Evolutionary conservation across 2,329 filamentous ascomycete species (phyloP).

Genomic region (Aspergillus vadensis): DNA sequence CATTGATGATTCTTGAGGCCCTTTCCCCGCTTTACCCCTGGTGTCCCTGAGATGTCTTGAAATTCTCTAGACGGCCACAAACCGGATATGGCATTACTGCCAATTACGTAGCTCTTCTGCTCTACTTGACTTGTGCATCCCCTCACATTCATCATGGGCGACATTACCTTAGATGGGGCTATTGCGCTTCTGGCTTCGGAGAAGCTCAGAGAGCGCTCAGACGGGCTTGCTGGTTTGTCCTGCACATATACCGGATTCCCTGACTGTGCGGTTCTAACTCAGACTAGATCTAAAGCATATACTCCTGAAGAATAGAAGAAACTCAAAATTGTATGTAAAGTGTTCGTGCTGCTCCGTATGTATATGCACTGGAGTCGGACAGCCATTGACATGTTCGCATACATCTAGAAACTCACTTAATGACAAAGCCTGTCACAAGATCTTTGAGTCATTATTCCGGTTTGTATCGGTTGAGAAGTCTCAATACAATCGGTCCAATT

Average conservation of each 20-base stretch:
- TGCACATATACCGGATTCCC: not conserved
- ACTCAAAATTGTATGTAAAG: conserved; percentile 38
- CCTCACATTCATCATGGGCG: conserved; percentile 36
- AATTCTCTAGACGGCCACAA: not conserved
- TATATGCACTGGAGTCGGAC: not conserved
- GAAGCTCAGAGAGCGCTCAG: conserved; percentile 49
- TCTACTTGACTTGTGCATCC: no score
- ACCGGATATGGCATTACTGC: not conserved
- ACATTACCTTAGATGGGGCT: conserved; percentile 46
- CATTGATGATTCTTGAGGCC: not conserved
- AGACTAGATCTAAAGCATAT: conserved; percentile 56
- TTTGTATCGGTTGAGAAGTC: conserved; percentile 71
- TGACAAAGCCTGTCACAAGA: conserved; percentile 77
- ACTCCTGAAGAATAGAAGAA: conserved; percentile 54
- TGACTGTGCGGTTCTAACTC: conserved; percentile 16
- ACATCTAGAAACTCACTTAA: conserved; percentile 53
- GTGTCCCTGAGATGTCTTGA: not conserved
- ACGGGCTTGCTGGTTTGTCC: conserved; percentile 52
- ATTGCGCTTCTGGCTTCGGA: conserved; percentile 47
- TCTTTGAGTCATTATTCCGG: conserved; percentile 79
- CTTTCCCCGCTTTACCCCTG: not conserved
- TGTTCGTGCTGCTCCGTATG: not conserved
- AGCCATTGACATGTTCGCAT: conserved; percentile 17
- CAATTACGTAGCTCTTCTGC: not conserved
- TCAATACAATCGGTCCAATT: conserved; percentile 57